Evolutionary conservation across 2,329 filamentous ascomycete genomes (phyloP).

Genomic region (Pseudogymnoascus verrucosus): DNA sequence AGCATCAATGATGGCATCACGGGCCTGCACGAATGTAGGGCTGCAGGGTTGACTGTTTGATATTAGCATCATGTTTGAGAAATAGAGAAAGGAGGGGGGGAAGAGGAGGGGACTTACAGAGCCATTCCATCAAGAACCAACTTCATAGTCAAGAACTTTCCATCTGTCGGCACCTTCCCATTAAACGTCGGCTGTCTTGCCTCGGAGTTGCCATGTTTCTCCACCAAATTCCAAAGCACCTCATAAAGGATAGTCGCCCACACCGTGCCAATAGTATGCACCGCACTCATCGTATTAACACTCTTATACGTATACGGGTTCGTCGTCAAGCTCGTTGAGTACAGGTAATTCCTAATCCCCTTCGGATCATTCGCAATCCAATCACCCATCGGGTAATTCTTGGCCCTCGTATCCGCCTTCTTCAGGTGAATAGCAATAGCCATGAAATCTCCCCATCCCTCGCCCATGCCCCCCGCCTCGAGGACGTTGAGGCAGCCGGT

Average conservation of each 20-base stretch:
- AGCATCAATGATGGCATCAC: slow-evolving; percentile 49
- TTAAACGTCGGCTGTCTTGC: slow-evolving; percentile 34
- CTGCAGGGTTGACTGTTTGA: slow-evolving; percentile 42
- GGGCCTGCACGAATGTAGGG: slow-evolving; percentile 44
- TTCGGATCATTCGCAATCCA: slow-evolving; percentile 38
- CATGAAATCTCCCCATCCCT: slow-evolving; percentile 51
- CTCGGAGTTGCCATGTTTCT: slow-evolving; percentile 45
- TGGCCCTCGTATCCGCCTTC: slow-evolving; percentile 36
- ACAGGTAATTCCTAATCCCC: slow-evolving; percentile 43
- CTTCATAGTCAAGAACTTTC: slow-evolving; percentile 44
- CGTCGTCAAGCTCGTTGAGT: slow-evolving; percentile 41
- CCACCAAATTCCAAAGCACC: slow-evolving; percentile 49
- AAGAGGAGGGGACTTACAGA: slow-evolving; percentile 26
- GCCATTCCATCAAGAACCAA: slow-evolving; percentile 45
- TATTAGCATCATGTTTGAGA: not conserved
- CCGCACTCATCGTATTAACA: slow-evolving; percentile 31
- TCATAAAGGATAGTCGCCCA: slow-evolving; percentile 49
- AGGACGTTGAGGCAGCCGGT: slow-evolving; percentile 36
- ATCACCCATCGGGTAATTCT: slow-evolving; percentile 41
- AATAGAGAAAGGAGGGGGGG: not conserved
- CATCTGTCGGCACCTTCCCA: slow-evolving; percentile 41
- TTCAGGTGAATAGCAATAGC: slow-evolving; percentile 43
- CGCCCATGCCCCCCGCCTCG: slow-evolving; percentile 50
- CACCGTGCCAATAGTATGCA: slow-evolving; percentile 43
- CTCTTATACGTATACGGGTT: slow-evolving; percentile 44